Conservation (phyloP, 2,329 filamentous ascomycete species). For the Mycosphaerella arachidis region DNA sequence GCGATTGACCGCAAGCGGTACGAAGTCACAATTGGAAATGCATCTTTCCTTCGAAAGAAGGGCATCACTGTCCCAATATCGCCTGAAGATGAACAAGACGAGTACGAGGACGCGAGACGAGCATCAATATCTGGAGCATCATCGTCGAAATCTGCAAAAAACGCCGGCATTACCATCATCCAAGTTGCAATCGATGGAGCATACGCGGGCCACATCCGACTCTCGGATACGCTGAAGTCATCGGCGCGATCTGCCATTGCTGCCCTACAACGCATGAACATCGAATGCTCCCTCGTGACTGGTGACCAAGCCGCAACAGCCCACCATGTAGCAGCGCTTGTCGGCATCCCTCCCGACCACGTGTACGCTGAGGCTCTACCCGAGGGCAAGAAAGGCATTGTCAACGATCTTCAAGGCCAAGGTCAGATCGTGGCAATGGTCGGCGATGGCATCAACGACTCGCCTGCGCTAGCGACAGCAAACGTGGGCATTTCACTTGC, state of each 20-base stretch:
- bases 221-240: slow-evolving; percentile 87
- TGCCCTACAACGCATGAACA: slow-evolving; percentile 77
- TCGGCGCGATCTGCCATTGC: slow-evolving; percentile 75
- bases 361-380: slow-evolving; percentile 87
- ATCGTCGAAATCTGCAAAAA: slow-evolving; percentile 39
- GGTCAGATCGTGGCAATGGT: slow-evolving; percentile 91
- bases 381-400: slow-evolving; percentile 82
- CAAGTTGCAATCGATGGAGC: slow-evolving; percentile 80
- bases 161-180: slow-evolving; percentile 78
- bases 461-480: slow-evolving; percentile 85
- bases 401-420: slow-evolving; percentile 67
- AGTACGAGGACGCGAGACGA: slow-evolving; percentile 25
- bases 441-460: slow-evolving; percentile 97
- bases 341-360: slow-evolving; percentile 71
- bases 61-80: slow-evolving; percentile 58
- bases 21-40: slow-evolving; percentile 78
- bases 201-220: slow-evolving; percentile 76
- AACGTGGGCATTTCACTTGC: slow-evolving; percentile 90
- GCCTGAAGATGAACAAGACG: slow-evolving; percentile 51
- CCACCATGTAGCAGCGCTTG: slow-evolving; percentile 71
- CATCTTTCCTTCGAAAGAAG: slow-evolving; percentile 67
- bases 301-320: slow-evolving; percentile 86
- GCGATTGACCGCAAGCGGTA: slow-evolving; percentile 67
- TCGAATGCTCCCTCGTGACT: slow-evolving; percentile 87
- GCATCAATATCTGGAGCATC: slow-evolving; percentile 24